A percentile compares a stretch with the other conserved stretches of the same genome.
Evolutionary conservation across 2,329 filamentous ascomycete species (phyloP).

Genomic region (Colletotrichum cordylinicola): DNA sequence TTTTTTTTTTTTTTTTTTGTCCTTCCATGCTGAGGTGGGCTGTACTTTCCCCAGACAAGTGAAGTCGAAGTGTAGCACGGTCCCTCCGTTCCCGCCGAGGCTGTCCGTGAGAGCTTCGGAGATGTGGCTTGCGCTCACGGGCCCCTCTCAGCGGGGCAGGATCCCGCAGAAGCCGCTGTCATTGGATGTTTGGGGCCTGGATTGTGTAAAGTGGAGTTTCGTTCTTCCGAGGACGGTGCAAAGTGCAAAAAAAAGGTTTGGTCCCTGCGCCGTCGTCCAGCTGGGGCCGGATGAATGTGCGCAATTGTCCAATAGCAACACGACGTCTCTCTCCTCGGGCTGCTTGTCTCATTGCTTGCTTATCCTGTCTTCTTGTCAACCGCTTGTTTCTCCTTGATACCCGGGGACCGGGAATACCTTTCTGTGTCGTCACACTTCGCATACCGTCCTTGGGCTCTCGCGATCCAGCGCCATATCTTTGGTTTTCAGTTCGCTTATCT

Average conservation of each 20-base stretch:
- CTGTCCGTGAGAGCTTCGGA: not conserved
- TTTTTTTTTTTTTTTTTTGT: not conserved
- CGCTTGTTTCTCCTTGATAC: not conserved
- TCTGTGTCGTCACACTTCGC: not conserved
- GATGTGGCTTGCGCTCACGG: not conserved
- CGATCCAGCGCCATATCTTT: not conserved
- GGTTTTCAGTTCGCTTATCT: not conserved
- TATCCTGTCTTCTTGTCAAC: not conserved
- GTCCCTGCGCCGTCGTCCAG: not conserved
- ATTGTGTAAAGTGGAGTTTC: not conserved
- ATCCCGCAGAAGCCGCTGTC: not conserved
- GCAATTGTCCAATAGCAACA: not conserved
- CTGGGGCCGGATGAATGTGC: not conserved
- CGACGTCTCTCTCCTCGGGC: not conserved
- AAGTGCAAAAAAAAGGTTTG: not conserved
- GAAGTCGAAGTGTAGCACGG: not conserved
- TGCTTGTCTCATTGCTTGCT: not conserved
- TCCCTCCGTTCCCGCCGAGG: not conserved
- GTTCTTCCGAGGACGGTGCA: not conserved
- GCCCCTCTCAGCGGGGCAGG: not conserved
- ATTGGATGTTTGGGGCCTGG: not conserved
- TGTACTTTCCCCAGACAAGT: not conserved
- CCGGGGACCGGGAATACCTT: not conserved
- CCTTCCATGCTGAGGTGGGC: not conserved
- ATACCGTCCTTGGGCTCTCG: not conserved